Conservation (phyloP, 192 early-diverging fungal genomes). For the Coemansia sp. region DNA sequence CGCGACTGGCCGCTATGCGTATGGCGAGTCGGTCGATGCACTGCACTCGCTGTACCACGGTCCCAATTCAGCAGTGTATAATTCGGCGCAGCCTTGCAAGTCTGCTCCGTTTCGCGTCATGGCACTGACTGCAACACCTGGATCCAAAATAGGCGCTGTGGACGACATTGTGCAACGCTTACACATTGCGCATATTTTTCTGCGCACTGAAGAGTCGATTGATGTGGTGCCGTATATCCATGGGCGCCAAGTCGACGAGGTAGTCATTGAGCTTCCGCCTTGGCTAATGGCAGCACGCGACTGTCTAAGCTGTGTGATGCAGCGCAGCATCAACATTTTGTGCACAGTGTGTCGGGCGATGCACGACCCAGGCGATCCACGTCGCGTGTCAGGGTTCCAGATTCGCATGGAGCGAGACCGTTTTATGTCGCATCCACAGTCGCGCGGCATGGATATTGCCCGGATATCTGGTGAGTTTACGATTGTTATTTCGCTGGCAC, state of each 20-base stretch:
- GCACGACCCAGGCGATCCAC: constrained; percentile 30
- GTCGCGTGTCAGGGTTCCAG: constrained; percentile 31
- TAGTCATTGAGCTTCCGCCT: constrained; percentile 59
- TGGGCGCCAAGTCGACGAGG: constrained; percentile 61
- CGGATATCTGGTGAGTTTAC: constrained; percentile 57
- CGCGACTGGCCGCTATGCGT: constrained; percentile 82
- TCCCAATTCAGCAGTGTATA: constrained; percentile 2
- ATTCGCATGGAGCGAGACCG: constrained; percentile 40
- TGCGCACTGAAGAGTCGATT: constrained; percentile 83
- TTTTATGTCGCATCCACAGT: constrained; percentile 15
- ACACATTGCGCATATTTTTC: constrained; percentile 73
- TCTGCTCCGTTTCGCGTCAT: constrained; percentile 66
- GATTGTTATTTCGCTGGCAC: constrained; percentile 50
- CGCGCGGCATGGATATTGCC: constrained; percentile 13
- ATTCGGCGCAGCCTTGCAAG: constrained; percentile 25
- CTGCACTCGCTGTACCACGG: constrained; percentile 50
- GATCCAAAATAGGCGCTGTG: constrained; percentile 66
- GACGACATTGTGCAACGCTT: constrained; percentile 73
- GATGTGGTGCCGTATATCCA: constrained; percentile 77
- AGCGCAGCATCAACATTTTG: constrained; percentile 51
- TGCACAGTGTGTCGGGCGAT: constrained; percentile 39
- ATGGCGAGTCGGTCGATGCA: constrained; percentile 65
- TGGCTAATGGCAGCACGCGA: constrained; percentile 51
- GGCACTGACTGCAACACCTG: constrained; percentile 86
- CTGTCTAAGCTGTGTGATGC: constrained; percentile 50